Evolutionary conservation across 2,329 filamentous ascomycete genomes (phyloP).

Genomic region (Ceratocystis alfenasii): DNA sequence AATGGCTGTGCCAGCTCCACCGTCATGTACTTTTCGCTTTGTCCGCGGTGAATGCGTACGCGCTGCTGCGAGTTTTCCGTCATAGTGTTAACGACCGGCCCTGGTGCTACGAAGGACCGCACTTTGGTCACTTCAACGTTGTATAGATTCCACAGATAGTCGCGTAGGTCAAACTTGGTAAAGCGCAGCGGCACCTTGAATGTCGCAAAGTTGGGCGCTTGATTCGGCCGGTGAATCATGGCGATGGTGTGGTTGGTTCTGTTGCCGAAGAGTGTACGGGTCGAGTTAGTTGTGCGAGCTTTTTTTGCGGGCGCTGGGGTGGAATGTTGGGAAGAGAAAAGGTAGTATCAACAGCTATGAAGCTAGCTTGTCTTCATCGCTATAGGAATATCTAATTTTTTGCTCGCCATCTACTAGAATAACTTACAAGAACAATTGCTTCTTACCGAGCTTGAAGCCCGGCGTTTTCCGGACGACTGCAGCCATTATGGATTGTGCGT

Average conservation of each 20-base stretch:
- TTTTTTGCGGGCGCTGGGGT: background rate
- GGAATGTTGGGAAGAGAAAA: background rate
- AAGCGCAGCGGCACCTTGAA: conserved; percentile 86
- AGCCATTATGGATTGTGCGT: conserved; percentile 30
- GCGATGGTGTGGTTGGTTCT: conserved; percentile 75
- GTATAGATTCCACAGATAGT: conserved; percentile 87
- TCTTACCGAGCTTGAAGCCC: conserved; percentile 39
- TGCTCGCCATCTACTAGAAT: background rate
- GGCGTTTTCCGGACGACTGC: conserved; percentile 33
- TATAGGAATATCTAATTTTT: background rate
- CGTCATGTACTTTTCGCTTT: conserved; percentile 80
- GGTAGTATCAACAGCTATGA: no score
- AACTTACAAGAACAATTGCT: conserved; percentile 45
- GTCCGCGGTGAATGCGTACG: conserved; percentile 46
- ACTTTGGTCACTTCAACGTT: conserved; percentile 59
- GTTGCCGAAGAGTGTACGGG: background rate
- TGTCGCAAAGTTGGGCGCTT: conserved; percentile 68
- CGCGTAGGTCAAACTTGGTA: conserved; percentile 91
- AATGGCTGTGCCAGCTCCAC: conserved; percentile 82
- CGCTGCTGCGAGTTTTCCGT: conserved; percentile 32
- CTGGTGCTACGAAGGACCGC: conserved; percentile 47
- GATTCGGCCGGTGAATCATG: conserved; percentile 58
- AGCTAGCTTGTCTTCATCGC: no score
- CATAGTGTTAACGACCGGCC: conserved; percentile 37
- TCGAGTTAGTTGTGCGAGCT: background rate